phyloP scores from a whole-genome alignment of 2,329 filamentous ascomycete genomes.

The Apiospora malaysiana region DNA sequence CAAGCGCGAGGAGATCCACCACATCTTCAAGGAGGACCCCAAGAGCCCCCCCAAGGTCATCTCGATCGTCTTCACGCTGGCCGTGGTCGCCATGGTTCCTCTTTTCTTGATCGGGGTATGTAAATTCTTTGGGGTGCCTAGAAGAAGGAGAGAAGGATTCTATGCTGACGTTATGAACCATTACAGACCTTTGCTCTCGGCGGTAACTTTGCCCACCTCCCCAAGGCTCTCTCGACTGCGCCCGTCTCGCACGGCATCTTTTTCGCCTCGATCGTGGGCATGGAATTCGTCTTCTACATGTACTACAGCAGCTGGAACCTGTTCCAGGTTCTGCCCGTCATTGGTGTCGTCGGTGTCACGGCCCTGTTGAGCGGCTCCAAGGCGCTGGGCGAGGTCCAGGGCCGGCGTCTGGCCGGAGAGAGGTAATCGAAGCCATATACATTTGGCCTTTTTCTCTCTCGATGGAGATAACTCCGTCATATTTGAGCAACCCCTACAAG shows the following conservation, averaged over 20 bases:
- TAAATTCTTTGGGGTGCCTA: conserved; percentile 27
- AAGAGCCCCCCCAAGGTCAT: conserved; percentile 81
- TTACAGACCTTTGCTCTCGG: conserved; percentile 79
- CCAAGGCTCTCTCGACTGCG: conserved; percentile 75
- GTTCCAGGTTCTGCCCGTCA: conserved; percentile 83
- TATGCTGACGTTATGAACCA: conserved; percentile 28
- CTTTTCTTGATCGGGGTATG: conserved; percentile 73
- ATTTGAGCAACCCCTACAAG: neutral
- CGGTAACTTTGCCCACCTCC: conserved; percentile 80
- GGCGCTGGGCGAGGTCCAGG: conserved; percentile 91
- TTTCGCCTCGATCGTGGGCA: conserved; percentile 82
- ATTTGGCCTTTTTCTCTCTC: neutral
- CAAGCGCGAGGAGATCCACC: conserved; percentile 83
- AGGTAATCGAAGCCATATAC: conserved; percentile 29
- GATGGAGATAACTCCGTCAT: neutral
- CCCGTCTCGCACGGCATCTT: conserved; percentile 85
- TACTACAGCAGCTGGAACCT: conserved; percentile 94
- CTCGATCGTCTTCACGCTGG: conserved; percentile 76
- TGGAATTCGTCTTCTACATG: conserved; percentile 92
- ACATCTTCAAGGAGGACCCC: conserved; percentile 84
- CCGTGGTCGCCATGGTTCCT: conserved; percentile 76
- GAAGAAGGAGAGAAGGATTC: neutral
- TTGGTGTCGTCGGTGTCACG: conserved; percentile 69
- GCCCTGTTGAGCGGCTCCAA: conserved; percentile 87
- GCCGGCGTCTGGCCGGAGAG: conserved; percentile 79